phyloP scores from a whole-genome alignment of 805 yeast genomes.

The Saccharomyces eubayanus region DNA sequence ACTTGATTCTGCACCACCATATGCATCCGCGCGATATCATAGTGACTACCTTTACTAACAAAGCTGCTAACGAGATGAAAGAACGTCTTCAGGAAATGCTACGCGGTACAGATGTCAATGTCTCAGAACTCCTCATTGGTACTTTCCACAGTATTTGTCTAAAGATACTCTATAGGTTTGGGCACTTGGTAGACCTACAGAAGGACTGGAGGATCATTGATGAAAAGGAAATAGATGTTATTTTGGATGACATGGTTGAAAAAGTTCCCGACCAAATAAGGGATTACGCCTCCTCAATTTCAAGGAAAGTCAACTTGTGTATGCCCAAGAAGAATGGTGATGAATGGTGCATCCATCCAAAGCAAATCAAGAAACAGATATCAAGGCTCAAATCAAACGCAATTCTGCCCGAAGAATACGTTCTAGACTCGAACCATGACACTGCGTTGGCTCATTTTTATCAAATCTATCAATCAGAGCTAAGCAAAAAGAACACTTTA shows the following conservation, averaged over 20 bases:
- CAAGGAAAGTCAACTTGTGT: constrained; percentile 25
- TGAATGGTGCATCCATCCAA: constrained; percentile 35
- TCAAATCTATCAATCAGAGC: constrained; percentile 41
- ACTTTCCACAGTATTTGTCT: constrained; percentile 85
- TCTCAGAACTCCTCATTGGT: constrained; percentile 55
- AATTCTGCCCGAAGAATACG: constrained; percentile 36
- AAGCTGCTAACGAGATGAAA: constrained; percentile 81
- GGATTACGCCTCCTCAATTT: constrained; percentile 25
- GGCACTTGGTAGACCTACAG: constrained; percentile 40
- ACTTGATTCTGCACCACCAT: constrained; percentile 43
- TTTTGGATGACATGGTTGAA: constrained; percentile 31
- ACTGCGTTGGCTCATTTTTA: constrained; percentile 38
- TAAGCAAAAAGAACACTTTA: constrained; percentile 38
- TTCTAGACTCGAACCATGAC: constrained; percentile 19
- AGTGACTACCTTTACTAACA: constrained; percentile 88
- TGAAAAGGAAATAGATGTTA: constrained; percentile 45
- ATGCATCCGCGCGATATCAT: constrained; percentile 57
- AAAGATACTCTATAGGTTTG: constrained; percentile 48
- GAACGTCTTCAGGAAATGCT: constrained; percentile 45
- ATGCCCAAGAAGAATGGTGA: constrained; percentile 18
- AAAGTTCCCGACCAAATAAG: constrained; percentile 28
- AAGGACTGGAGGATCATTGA: constrained; percentile 48
- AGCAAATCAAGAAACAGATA: constrained; percentile 37
- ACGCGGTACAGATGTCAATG: constrained; percentile 25
- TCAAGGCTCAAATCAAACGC: constrained; percentile 53